Evolutionary conservation across 2,329 filamentous ascomycete species (phyloP).

Genomic region (Pseudocercospora fuligena): DNA sequence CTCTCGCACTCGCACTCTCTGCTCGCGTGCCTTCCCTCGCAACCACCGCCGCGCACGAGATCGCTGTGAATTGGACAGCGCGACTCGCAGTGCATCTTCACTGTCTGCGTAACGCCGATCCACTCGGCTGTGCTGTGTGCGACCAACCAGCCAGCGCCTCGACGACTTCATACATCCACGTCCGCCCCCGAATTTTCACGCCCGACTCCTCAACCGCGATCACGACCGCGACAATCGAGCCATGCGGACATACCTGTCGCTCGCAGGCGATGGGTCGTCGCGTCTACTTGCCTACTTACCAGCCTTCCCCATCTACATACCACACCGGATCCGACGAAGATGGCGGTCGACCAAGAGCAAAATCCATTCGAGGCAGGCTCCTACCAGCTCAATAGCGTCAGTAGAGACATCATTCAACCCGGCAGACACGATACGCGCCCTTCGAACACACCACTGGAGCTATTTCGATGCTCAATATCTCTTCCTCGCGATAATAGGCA

Average conservation of each 20-base stretch:
- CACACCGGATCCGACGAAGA: constrained; percentile 69
- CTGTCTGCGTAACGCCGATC: not conserved
- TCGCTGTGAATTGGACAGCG: not conserved
- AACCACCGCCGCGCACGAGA: not conserved
- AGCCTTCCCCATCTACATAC: constrained; percentile 59
- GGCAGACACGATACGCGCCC: constrained; percentile 73
- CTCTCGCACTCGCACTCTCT: not conserved
- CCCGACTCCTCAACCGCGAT: constrained; percentile 7
- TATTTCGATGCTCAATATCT: constrained; percentile 85
- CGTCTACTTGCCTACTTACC: constrained; percentile 53
- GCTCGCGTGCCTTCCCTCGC: not conserved
- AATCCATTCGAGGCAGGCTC: constrained; percentile 68
- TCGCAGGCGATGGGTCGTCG: constrained; percentile 38
- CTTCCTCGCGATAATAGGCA: constrained; percentile 71
- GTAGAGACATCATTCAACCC: constrained; percentile 84
- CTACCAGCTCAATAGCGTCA: constrained; percentile 72
- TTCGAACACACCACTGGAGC: constrained; percentile 80
- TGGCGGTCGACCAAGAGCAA: constrained; percentile 66
- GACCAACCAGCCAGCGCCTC: not conserved
- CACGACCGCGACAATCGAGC: constrained; percentile 13
- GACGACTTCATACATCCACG: constrained; percentile 2
- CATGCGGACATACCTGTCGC: constrained; percentile 38
- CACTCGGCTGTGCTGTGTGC: not conserved
- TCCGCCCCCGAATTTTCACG: constrained; percentile 6
- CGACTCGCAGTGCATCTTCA: not conserved